These are phyloP conservation scores for Royoungia palumana DNA, from an alignment of 768 basidiomycete genomes.

Conservation along the genomic window DNA sequence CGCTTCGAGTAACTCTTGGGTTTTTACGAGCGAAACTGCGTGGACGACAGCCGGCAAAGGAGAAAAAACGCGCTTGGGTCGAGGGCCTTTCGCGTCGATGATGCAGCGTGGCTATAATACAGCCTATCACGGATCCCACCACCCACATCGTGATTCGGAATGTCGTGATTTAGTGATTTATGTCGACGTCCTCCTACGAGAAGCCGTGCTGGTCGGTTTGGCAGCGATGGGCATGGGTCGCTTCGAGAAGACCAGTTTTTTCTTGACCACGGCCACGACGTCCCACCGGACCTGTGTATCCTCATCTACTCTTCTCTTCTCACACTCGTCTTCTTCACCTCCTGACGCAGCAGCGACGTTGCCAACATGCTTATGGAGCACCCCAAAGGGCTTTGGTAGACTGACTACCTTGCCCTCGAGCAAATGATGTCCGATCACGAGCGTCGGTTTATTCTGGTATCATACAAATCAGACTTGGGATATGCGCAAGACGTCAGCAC, in stretches of 20 bases:
- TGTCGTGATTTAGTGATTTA: not conserved
- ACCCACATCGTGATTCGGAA: too few relatives aligned
- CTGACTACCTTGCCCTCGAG: constrained; percentile 81
- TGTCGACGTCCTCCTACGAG: constrained; percentile 16
- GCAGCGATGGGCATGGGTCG: constrained; percentile 69
- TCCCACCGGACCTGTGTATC: constrained; percentile 45
- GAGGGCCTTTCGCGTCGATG: too few relatives aligned
- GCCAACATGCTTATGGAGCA: constrained; percentile 46
- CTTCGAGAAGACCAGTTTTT: constrained; percentile 81
- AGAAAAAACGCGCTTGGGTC: too few relatives aligned
- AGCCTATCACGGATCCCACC: too few relatives aligned
- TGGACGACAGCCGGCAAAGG: not conserved
- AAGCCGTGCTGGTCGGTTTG: constrained; percentile 21
- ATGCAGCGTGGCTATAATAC: too few relatives aligned
- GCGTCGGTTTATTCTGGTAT: constrained; percentile 67
- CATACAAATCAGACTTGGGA: not conserved
- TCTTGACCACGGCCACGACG: constrained; percentile 67
- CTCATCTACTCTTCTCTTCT: not conserved
- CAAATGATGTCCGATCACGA: constrained; percentile 84
- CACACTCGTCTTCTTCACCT: not conserved
- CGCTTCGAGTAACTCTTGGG: too few relatives aligned
- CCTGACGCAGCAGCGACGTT: not conserved
- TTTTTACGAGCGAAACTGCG: not conserved
- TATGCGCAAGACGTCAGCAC: constrained; percentile 16
- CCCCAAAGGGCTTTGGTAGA: constrained; percentile 78